Evolutionary conservation across 73 alveolate genomes (phyloP).

Genomic region (Tetrahymena elliotti): DNA sequence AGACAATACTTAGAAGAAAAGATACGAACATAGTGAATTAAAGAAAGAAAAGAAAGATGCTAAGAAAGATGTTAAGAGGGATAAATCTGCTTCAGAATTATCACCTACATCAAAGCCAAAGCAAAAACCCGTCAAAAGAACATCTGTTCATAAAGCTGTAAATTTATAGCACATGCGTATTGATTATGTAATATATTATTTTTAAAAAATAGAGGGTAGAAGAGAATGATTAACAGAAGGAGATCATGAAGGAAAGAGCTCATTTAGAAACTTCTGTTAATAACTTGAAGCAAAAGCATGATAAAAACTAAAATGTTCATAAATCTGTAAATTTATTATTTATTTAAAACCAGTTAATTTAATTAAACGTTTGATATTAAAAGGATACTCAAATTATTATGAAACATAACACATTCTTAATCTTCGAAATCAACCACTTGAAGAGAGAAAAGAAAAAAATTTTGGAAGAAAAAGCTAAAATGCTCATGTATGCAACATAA

Average conservation of each 20-base stretch:
- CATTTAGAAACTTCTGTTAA: constrained; percentile 70
- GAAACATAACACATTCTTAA: constrained; percentile 64
- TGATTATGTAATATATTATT: no score
- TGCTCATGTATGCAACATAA: neutral
- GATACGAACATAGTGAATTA: no score
- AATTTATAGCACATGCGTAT: no score
- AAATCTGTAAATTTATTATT: neutral
- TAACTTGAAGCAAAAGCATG: constrained; percentile 59
- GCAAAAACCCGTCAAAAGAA: no score
- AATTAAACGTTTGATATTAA: neutral
- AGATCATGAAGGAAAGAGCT: constrained; percentile 69
- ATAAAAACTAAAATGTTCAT: constrained; percentile 65
- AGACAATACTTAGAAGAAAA: constrained; percentile 46
- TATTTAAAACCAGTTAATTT: neutral
- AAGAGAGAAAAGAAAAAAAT: constrained; percentile 54
- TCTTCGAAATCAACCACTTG: constrained; percentile 54
- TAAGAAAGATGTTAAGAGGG: no score
- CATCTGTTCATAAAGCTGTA: no score
- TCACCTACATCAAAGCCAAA: no score
- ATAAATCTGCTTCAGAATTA: no score
- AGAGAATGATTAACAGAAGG: constrained; percentile 52
- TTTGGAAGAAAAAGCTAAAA: constrained; percentile 21
- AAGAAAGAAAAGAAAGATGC: no score
- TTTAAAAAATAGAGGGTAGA: no score
- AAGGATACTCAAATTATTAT: constrained; percentile 65